A percentile compares a stretch with the other conserved stretches of the same genome.
phyloP scores from a whole-genome alignment of 169 alveolate species.

The Eimeria falciformis region DNA sequence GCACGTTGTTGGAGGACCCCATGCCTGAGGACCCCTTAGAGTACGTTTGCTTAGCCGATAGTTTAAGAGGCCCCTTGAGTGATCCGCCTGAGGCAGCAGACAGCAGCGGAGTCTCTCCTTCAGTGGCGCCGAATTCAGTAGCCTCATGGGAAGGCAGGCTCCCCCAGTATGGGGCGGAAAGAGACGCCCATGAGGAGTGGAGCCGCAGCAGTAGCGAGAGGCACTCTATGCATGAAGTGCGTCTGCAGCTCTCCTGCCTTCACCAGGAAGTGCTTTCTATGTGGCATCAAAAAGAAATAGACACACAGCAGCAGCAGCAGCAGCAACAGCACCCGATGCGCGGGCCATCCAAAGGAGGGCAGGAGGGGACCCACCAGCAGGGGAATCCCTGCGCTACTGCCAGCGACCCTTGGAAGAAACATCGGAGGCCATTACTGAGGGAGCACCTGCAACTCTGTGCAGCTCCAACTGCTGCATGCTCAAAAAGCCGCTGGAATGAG shows the following conservation, averaged over 20 bases:
- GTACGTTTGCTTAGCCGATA: neutral
- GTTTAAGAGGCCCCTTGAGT: neutral
- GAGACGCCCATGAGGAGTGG: neutral
- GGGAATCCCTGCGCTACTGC: neutral
- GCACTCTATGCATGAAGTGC: constrained; percentile 26
- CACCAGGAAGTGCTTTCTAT: constrained; percentile 24
- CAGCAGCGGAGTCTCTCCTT: neutral
- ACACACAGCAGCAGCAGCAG: constrained; percentile 10
- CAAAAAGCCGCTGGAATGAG: neutral
- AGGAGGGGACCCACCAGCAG: constrained; percentile 12
- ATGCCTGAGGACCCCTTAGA: neutral
- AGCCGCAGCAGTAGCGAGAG: constrained; percentile 11
- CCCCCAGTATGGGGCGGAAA: neutral
- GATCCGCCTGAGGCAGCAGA: neutral
- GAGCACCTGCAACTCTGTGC: neutral
- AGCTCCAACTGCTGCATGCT: neutral
- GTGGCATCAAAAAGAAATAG: neutral
- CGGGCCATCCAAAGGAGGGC: neutral
- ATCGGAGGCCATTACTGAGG: neutral
- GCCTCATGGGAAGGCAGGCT: neutral
- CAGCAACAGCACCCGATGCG: constrained; percentile 13
- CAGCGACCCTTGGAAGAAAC: constrained; percentile 1
- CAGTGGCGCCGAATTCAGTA: neutral
- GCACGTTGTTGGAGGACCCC: neutral
- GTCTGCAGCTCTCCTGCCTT: constrained; percentile 40